Evolutionary conservation across 768 basidiomycete species (phyloP), one percentile per base, ranked within the genome.

Genomic region (Leccinellum luteum): DNA sequence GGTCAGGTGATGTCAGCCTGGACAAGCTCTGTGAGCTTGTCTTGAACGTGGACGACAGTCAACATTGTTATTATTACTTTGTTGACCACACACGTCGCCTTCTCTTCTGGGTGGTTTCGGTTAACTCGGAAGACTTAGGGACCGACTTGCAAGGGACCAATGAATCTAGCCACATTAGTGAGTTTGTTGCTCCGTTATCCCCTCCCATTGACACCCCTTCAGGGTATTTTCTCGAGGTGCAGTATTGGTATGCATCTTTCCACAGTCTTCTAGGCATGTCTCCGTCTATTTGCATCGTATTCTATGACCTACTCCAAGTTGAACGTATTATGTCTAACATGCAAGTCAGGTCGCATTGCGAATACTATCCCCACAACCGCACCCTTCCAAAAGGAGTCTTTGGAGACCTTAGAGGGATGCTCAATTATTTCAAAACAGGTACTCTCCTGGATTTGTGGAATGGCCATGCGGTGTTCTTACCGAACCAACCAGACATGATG

Each of bases 31-130:
- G 51, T 14, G 59, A 64, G 28, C 38, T 63, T 5, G 63, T 64
- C 10, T 15, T 61, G 9, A 58, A 63, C 8, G 44, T 66, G 31
- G 54, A 59, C 7, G 34, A 48, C 6, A 3, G 2, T n/a, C 21
- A 7, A 7, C 1, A 1, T 21, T 66, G 64, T 47, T 14, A 19
- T n/a, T 66, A 64, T 48, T 59, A 64, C 34, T 64, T 64, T 35
- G 63, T 59, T 17, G 64, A 64, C 51, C 64, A 64, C 32, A 44
- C 17, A 6, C 9, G 61, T 21, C 60, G 34, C 27, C 64, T 64
- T 38, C 54, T 65, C 13, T 66, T 66, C 23, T 64, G 63, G 64
- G 19, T 64, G 15, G 48, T 62, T 3, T 6, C 14, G 3, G 30
- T 65, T 0, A 30, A 14, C 12, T 21, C 35, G 19, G 38, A 31